Evolutionary conservation across 1,139 yeast species (phyloP), one percentile per base, ranked within the genome.

Genomic region (Pichia sp.): DNA sequence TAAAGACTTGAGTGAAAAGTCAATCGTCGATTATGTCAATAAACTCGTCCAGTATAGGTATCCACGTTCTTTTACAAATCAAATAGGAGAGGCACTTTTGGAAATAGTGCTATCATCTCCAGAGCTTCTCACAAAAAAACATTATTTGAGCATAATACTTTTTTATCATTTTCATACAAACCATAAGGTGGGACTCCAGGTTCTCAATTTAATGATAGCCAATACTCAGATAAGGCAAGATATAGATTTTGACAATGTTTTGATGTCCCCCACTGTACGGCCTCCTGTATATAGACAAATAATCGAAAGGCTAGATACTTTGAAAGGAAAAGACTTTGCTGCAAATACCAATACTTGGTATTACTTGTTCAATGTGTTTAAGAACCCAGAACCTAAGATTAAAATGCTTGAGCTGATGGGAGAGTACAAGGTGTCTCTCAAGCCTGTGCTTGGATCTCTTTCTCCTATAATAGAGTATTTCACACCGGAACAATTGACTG

Each of bases 331-430:
- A 10, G 57, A 58, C 8, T 31, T 49, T 5, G 19, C 15, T 1
- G 60, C 66, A 3, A 65, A 65, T 49, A 45, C 50, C 5, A 63
- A 64, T 26, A 66, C 69, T 2, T 66, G 67, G 67, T 66, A 66
- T 48, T 59, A 57, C 26, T 31, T 62, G 2, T 65, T 59, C 45
- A 56, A 61, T 8, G 47, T 59, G 36, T 54, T 66, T 10, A 54
- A 54, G 36, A 53, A 54, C 1, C 50, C 56, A 1, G 58, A 57
- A 15, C 52, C 64, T 0, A 60, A 62, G 49, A 6, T 60, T 1
- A 51, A 58, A 51, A 31, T 64, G 41, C 44, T 66, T 16, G 57
- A 59, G 8, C 26, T 59, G 31, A 66, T 66, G 69, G 45, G 57
- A 11, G 59, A 62, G 5, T 54, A 53, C 44, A 53, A 52, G 1